phyloP scores from a whole-genome alignment of 2,329 filamentous ascomycete species.

The Verruconis gallopava region DNA sequence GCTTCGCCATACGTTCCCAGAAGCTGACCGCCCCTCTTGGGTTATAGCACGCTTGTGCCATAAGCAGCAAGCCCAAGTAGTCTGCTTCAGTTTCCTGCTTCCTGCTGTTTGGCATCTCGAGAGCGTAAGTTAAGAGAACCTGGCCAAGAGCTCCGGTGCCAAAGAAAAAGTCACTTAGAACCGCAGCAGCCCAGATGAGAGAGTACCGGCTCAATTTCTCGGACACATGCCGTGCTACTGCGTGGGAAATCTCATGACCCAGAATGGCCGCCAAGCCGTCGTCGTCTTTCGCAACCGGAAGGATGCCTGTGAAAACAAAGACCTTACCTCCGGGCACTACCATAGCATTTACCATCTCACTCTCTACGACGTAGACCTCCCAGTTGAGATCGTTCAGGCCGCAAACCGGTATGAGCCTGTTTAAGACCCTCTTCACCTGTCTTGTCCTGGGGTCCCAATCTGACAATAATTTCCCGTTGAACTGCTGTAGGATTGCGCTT shows the following conservation, averaged over 20 bases:
- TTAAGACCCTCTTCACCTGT: constrained; percentile 51
- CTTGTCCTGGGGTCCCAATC: constrained; percentile 43
- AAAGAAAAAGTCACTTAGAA: constrained; percentile 25
- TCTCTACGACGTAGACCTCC: constrained; percentile 66
- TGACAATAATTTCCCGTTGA: constrained; percentile 1
- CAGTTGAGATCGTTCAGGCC: constrained; percentile 47
- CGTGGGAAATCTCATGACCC: constrained; percentile 70
- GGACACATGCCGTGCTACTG: constrained; percentile 52
- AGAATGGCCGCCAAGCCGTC: constrained; percentile 62
- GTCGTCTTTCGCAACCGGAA: constrained; percentile 53
- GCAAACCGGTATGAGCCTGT: constrained; percentile 52
- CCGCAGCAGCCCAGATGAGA: constrained; percentile 26
- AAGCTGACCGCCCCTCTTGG: constrained; percentile 53
- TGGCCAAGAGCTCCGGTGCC: constrained; percentile 29
- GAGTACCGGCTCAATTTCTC: constrained; percentile 44
- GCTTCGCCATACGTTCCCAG: constrained; percentile 46
- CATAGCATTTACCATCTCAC: constrained; percentile 57
- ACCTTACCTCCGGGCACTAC: constrained; percentile 69
- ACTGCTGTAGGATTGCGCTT: constrained; percentile 5
- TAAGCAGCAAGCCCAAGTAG: constrained; percentile 69
- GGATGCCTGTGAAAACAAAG: constrained; percentile 63
- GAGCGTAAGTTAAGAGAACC: constrained; percentile 46
- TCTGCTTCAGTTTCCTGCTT: constrained; percentile 67
- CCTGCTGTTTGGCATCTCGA: constrained; percentile 54
- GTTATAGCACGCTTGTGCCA: constrained; percentile 67